These are phyloP conservation scores for Ustilago xerochloae DNA, from an alignment of 1,284 basidiomycete genomes.

Conservation along the genomic window DNA sequence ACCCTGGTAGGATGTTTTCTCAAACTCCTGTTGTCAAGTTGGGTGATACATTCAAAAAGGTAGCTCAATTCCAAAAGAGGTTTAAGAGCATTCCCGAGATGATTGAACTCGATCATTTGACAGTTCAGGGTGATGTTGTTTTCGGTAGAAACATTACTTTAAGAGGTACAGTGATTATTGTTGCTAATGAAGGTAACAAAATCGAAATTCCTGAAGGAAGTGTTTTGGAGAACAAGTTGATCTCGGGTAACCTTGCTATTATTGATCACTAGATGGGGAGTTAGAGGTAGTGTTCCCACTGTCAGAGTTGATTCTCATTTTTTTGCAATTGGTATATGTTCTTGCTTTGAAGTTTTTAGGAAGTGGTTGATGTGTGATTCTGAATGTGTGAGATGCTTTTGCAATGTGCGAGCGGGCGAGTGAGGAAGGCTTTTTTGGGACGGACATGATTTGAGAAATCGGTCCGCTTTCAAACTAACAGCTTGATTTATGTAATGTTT, in stretches of 20 bases:
- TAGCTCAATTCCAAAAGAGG: constrained; percentile 94
- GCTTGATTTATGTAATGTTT: no score
- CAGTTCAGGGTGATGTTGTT: constrained; percentile 94
- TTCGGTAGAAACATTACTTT: constrained; percentile 90
- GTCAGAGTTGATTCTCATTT: not conserved
- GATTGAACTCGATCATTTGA: constrained; percentile 90
- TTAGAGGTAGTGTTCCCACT: no score
- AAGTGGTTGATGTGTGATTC: not conserved
- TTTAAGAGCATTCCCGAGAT: constrained; percentile 94
- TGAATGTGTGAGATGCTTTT: not conserved
- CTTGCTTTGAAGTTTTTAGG: not conserved
- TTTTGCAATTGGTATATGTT: not conserved
- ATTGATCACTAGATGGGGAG: constrained; percentile 65
- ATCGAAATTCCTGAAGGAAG: constrained; percentile 97
- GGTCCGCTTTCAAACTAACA: no score
- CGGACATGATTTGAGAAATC: no score
- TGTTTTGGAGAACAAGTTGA: constrained; percentile 84
- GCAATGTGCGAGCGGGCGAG: no score
- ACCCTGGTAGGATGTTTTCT: constrained; percentile 74
- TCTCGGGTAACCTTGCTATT: constrained; percentile 68
- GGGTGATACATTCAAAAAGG: constrained; percentile 82
- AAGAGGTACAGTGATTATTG: constrained; percentile 72
- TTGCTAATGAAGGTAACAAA: constrained; percentile 91
- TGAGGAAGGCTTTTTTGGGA: no score
- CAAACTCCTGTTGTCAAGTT: constrained; percentile 95